Base-by-base conservation (phyloP, 2,329 filamentous ascomycete genomes). In the Alternaria burnsii region DNA sequence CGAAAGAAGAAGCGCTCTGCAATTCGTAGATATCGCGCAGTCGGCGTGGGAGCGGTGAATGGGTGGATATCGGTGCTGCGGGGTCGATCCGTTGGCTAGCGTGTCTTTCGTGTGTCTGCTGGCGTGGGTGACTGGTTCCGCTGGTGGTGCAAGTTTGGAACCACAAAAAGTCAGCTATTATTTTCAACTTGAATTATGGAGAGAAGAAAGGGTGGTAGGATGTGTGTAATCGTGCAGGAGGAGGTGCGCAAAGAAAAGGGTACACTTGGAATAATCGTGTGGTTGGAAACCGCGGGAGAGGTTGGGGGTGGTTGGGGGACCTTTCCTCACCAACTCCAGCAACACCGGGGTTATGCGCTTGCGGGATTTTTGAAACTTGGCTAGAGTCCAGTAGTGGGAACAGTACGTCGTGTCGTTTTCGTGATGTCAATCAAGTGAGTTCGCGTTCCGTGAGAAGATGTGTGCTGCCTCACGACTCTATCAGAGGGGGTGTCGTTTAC, bases 221-320 rank as follows among this genome's bases (percentile, higher is more conserved):
- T 48, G 61, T 52, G 59, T 61, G 61, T 56, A 63, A 58, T 56
- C 41, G 60, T 67, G 64, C 61, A 65, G 62, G 61, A 61, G 36
- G 40, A 53, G 44, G 55, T 58, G 69, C 55, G 63, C 44, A 74
- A 59, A 71, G 71, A 76, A 75, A 74, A 72, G 70, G 71, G 63
- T 67, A 63, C 63, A 62, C 68, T 72, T 74, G 59, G 68, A 68
- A 67, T 70, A 69, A 71, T 65, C 59, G 66, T 66, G 66, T 68
- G 71, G 71, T 65, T 72, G 71, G 72, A 62, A 55, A 55, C 47
- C 50, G 55, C 55, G 50, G 41, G 36, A 50, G 47, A 30, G 42
- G 62, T 53, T 65, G 62, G 62, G 69, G 73, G 66, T 50, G 58
- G 58, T 51, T 60, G 58, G 59, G 59, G 32, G 50, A 53, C 44